These are phyloP conservation scores for Dendrobium huoshanense DNA, from an alignment of 106 monocot genomes.

Conservation along the genomic window DNA sequence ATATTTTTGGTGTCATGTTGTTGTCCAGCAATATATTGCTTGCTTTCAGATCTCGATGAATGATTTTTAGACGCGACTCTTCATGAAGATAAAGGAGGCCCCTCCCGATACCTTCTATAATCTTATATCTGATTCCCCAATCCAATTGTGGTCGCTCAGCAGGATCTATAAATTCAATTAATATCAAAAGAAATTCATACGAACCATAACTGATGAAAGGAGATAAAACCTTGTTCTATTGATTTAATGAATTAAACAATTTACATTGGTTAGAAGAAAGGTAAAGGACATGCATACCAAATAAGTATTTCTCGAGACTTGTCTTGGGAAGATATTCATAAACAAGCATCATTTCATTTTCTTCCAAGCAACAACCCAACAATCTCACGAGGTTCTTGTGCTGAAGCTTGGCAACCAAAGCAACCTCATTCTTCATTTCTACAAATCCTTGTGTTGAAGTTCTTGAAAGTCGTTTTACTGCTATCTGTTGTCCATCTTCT, in stretches of 20 bases:
- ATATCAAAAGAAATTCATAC: background rate
- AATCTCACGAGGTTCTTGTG: conserved; percentile 16
- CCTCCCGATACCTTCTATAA: conserved; percentile 35
- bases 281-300: background rate
- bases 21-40: conserved; percentile 38
- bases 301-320: conserved; percentile 4
- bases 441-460: conserved; percentile 8
- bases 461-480: conserved; percentile 15
- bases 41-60: conserved; percentile 51
- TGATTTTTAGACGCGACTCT: conserved; percentile 35
- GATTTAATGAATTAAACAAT: too few relatives aligned
- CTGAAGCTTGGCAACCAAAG: conserved; percentile 12
- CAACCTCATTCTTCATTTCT: conserved; percentile 13
- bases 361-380: conserved; percentile 10
- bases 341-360: conserved; percentile 5
- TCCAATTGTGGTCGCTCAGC: background rate
- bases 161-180: background rate
- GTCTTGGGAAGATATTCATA: conserved; percentile 9
- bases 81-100: conserved; percentile 49
- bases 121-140: conserved; percentile 28
- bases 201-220: background rate
- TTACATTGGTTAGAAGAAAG: background rate
- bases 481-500: conserved; percentile 2
- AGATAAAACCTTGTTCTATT: too few relatives aligned
- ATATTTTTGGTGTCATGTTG: conserved; percentile 46